A percentile compares a stretch with the other conserved stretches of the same genome.
phyloP scores from a whole-genome alignment of 768 basidiomycete genomes.

The Lyophyllum decastes region DNA sequence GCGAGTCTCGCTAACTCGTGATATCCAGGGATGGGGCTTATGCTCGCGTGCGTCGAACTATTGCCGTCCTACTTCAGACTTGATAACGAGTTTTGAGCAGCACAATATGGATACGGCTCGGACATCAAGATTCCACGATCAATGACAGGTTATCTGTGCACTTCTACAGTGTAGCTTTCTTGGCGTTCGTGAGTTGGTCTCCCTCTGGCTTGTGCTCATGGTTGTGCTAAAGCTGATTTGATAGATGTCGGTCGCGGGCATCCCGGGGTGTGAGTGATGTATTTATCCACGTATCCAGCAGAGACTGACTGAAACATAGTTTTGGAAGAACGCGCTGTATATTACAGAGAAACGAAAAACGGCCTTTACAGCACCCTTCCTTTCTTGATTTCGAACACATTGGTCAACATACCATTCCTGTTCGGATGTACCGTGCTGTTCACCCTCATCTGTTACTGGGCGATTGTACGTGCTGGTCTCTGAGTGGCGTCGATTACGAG shows the following conservation, averaged over 20 bases:
- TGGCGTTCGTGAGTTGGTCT: constrained; percentile 41
- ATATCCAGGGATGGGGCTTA: constrained; percentile 39
- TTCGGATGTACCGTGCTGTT: constrained; percentile 51
- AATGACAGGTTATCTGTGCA: constrained; percentile 53
- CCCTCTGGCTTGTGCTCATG: neutral
- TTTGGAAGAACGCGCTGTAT: constrained; percentile 60
- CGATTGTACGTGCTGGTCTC: constrained; percentile 37
- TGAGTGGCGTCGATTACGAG: neutral
- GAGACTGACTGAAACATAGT: constrained; percentile 26
- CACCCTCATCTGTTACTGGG: constrained; percentile 52
- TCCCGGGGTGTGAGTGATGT: constrained; percentile 44
- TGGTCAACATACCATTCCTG: constrained; percentile 56
- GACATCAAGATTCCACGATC: constrained; percentile 37
- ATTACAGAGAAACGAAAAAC: constrained; percentile 56
- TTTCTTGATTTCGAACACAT: constrained; percentile 54
- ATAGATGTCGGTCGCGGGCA: constrained; percentile 62
- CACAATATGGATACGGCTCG: constrained; percentile 54
- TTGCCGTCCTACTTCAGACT: neutral
- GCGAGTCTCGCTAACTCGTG: neutral
- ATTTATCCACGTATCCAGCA: too few relatives aligned
- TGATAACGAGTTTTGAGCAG: constrained; percentile 35
- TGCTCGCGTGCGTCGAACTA: constrained; percentile 37
- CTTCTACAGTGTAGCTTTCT: constrained; percentile 59
- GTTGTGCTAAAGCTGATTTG: neutral
- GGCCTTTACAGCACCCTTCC: constrained; percentile 56